Evolutionary conservation across 352 stramenopile species (phyloP).

Genomic region (Phytopythium litorale): DNA sequence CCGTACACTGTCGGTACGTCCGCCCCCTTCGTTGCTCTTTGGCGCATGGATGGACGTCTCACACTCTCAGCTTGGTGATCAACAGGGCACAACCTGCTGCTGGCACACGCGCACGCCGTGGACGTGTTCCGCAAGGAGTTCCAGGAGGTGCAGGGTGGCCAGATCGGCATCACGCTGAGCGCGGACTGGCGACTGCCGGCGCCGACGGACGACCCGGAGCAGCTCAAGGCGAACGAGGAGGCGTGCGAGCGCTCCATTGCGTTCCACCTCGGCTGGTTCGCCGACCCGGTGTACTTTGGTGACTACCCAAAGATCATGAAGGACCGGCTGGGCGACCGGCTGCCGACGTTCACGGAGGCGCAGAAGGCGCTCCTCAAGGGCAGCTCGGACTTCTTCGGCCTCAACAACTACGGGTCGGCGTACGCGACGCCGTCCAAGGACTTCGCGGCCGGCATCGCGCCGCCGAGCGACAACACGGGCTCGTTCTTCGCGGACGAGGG

Average conservation of each 20-base stretch:
- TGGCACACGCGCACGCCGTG: conserved; percentile 83
- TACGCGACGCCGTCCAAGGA: conserved; percentile 33
- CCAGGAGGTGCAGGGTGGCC: conserved; percentile 42
- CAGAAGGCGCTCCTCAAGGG: conserved; percentile 74
- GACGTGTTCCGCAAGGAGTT: conserved; percentile 85
- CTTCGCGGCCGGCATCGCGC: conserved; percentile 17
- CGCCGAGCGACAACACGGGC: conserved; percentile 26
- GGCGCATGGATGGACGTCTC: not conserved
- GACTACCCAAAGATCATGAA: conserved; percentile 92
- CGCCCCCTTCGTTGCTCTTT: no score
- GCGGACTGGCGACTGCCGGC: conserved; percentile 85
- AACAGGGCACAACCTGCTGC: conserved; percentile 77
- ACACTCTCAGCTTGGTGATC: not conserved
- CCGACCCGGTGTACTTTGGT: conserved; percentile 88
- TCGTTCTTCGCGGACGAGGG: conserved; percentile 32
- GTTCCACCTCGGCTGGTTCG: conserved; percentile 89
- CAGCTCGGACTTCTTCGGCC: conserved; percentile 90
- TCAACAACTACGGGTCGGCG: conserved; percentile 91
- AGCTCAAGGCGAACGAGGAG: conserved; percentile 47
- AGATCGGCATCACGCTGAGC: conserved; percentile 89
- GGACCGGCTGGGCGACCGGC: conserved; percentile 59
- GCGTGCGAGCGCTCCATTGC: conserved; percentile 75
- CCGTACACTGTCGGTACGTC: conserved; percentile 58
- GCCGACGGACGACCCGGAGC: conserved; percentile 30
- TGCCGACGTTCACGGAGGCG: conserved; percentile 87